Conservation (phyloP, 441 rosid genomes). For the Populus hybrid region DNA sequence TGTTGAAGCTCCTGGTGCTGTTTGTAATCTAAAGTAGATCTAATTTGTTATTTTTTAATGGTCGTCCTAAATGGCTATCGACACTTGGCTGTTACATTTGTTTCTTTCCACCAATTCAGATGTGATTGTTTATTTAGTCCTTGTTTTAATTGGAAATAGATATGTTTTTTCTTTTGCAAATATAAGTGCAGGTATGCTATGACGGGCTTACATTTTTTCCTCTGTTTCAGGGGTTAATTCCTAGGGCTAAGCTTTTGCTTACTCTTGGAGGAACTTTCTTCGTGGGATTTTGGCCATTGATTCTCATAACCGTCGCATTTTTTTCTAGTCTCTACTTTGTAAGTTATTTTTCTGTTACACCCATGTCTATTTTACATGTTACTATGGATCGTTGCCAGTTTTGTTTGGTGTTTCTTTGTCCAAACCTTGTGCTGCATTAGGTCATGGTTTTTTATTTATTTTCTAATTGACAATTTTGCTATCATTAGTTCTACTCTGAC, state of each 20-base stretch:
- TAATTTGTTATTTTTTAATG: neutral
- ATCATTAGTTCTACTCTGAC: neutral
- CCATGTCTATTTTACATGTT: conserved; percentile 1
- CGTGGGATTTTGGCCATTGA: conserved; percentile 84
- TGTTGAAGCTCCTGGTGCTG: neutral
- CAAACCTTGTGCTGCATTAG: neutral
- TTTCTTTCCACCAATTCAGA: neutral
- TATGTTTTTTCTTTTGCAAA: neutral
- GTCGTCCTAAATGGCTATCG: neutral
- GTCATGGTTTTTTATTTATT: neutral
- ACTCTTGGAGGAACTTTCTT: conserved; percentile 92
- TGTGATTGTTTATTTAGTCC: neutral
- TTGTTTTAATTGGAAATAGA: neutral
- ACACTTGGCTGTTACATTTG: neutral
- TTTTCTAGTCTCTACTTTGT: conserved; percentile 78
- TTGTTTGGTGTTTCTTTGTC: neutral
- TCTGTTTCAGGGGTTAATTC: conserved; percentile 81
- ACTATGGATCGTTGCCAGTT: neutral
- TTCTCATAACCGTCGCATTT: conserved; percentile 60
- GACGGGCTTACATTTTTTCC: neutral
- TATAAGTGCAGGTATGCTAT: neutral
- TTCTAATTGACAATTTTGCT: neutral
- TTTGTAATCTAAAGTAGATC: neutral
- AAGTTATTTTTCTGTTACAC: conserved; percentile 30
- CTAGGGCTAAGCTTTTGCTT: conserved; percentile 80